Conservation (phyloP, 805 yeast species). For the Starmerella riodocensis region DNA sequence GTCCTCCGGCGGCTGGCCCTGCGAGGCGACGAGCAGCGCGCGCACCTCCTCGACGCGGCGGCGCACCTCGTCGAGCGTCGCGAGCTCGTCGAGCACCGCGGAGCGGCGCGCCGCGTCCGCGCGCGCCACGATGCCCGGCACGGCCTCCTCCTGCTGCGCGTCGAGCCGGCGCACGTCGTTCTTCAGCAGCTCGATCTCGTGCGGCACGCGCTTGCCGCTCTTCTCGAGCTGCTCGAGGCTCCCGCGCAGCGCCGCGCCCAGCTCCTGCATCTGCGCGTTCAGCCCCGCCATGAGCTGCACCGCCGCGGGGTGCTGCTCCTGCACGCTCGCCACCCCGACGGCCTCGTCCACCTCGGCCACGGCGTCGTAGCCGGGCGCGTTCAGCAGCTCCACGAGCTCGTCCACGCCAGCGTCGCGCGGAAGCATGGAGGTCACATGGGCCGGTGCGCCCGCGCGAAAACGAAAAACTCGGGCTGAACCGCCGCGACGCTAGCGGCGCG, state of each 20-base stretch:
- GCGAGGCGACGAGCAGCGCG: conserved; percentile 15
- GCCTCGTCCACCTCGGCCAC: conserved; percentile 22
- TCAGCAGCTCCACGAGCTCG: conserved; percentile 21
- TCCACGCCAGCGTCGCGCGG: conserved; percentile 7
- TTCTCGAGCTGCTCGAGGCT: conserved; percentile 21
- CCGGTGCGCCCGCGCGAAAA: too few relatives aligned
- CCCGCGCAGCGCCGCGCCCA: conserved; percentile 23
- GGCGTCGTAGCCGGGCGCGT: conserved; percentile 23
- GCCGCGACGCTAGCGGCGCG: too few relatives aligned
- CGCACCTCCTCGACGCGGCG: conserved; percentile 22
- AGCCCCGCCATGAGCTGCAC: conserved; percentile 25
- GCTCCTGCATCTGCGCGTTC: conserved; percentile 24
- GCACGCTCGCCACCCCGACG: conserved; percentile 17
- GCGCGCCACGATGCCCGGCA: conserved; percentile 10
- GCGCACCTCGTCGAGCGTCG: conserved; percentile 20
- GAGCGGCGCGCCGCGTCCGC: conserved; percentile 7
- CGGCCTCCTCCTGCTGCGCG: conserved; percentile 16
- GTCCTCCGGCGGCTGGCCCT: background rate
- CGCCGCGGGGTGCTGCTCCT: conserved; percentile 22
- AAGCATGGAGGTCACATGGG: background rate
- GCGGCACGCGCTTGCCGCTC: conserved; percentile 23
- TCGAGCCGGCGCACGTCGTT: conserved; percentile 23
- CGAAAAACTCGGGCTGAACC: too few relatives aligned
- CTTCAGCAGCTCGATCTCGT: conserved; percentile 27
- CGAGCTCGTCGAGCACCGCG: conserved; percentile 18